Conservation (phyloP, 768 basidiomycete species). For the Lentinula edodes region DNA sequence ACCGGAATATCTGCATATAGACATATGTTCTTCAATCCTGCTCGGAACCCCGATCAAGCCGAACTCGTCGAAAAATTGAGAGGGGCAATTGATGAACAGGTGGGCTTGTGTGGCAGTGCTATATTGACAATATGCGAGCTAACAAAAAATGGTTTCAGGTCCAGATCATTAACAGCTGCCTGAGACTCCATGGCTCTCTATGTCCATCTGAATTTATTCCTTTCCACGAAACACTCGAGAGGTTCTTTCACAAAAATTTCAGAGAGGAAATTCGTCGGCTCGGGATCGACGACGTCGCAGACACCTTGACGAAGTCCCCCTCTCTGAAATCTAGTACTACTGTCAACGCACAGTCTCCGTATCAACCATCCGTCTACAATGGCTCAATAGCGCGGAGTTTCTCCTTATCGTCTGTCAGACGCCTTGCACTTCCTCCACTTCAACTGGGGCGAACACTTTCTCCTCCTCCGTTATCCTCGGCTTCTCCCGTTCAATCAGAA, state of each 20-base stretch:
- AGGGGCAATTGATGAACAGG: constrained; percentile 77
- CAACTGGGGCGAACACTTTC: constrained; percentile 43
- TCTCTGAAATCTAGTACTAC: constrained; percentile 27
- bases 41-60: constrained; percentile 62
- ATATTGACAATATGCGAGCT: neutral
- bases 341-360: constrained; percentile 31
- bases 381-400: constrained; percentile 41
- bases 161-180: constrained; percentile 75
- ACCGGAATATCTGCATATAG: constrained; percentile 78
- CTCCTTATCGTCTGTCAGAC: constrained; percentile 40
- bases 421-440: constrained; percentile 46
- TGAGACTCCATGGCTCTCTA: constrained; percentile 76
- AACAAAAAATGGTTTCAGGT: constrained; percentile 36
- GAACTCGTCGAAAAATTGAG: constrained; percentile 71
- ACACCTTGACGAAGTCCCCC: constrained; percentile 36
- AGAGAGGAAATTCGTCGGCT: constrained; percentile 75
- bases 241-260: constrained; percentile 82
- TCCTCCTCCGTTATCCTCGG: constrained; percentile 39
- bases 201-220: constrained; percentile 86
- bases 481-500: constrained; percentile 22
- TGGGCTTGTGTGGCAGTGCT: constrained; percentile 23
- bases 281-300: constrained; percentile 49
- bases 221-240: constrained; percentile 88
- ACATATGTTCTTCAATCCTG: constrained; percentile 65
- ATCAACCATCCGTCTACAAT: constrained; percentile 45